Percentiles rank a stretch among this genome's conserved stretches.
Evolutionary conservation across 2,329 filamentous ascomycete species (phyloP).

Genomic region (Aspergillus sojae): DNA sequence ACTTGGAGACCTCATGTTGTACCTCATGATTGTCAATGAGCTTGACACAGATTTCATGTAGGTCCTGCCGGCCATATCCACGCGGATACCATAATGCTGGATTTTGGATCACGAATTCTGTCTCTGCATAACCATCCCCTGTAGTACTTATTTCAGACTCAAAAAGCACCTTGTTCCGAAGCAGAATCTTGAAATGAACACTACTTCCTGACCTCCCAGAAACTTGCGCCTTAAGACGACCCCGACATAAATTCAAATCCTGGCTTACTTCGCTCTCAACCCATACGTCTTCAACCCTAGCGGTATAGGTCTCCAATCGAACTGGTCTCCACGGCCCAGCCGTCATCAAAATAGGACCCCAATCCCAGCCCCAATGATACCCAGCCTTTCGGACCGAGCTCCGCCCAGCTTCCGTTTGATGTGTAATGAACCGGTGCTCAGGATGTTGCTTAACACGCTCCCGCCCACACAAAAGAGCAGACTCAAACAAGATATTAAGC

Average conservation of each 20-base stretch:
- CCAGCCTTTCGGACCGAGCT: slow-evolving; percentile 64
- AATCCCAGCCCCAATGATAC: slow-evolving; percentile 72
- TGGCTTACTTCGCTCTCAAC: slow-evolving; percentile 41
- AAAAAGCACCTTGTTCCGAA: not conserved
- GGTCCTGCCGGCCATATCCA: slow-evolving; percentile 58
- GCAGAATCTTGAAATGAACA: not conserved
- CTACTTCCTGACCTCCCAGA: not conserved
- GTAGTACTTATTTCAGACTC: not conserved
- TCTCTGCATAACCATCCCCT: slow-evolving; percentile 35
- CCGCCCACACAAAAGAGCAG: slow-evolving; percentile 45
- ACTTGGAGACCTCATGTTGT: slow-evolving; percentile 36
- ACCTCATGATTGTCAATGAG: slow-evolving; percentile 39
- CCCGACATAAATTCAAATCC: slow-evolving; percentile 42
- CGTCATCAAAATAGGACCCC: slow-evolving; percentile 65
- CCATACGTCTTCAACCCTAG: slow-evolving; percentile 61
- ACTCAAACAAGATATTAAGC: slow-evolving; percentile 52
- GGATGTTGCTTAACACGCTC: slow-evolving; percentile 44
- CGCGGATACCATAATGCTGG: slow-evolving; percentile 61
- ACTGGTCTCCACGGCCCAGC: slow-evolving; percentile 68
- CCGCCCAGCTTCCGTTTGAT: slow-evolving; percentile 46
- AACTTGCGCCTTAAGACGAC: slow-evolving; percentile 29
- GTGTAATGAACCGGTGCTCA: slow-evolving; percentile 48
- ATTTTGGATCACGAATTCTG: slow-evolving; percentile 39
- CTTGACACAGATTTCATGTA: slow-evolving; percentile 55
- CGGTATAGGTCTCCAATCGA: slow-evolving; percentile 63